Base-by-base conservation (phyloP, 1,284 basidiomycete genomes). In the Lentinus polychrous region DNA sequence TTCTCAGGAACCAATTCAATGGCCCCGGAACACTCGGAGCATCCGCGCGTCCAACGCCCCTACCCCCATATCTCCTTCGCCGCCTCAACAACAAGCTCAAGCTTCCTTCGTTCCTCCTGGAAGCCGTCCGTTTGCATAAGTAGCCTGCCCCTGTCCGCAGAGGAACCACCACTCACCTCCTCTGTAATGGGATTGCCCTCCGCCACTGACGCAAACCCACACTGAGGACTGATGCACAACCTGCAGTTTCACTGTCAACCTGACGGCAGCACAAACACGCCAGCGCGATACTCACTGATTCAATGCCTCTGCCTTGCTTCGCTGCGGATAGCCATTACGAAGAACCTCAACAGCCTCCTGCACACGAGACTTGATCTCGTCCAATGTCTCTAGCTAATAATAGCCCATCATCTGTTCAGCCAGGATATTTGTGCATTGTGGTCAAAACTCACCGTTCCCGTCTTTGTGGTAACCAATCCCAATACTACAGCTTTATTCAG, bases 381-480 rank as follows among this genome's bases (percentile, higher is more conserved):
- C 69, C 42, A 77, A 66, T 47, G 78, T 71, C 62, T 91, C 87
- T 20, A 90, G 66, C 72, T 79, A 46, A 44, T 40, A 36, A 27
- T 43, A 23, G 15, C 33, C 31, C 45, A 47, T 12, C 20, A 42
- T 50, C 22, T 43, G 45, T 33, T 32, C 37, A 50, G 22, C 40
- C 42, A 17, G 37, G 33, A 45, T 41, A 22, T 2, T 35, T n/a
- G 10, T 15, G 8, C 10, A 17, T 17, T 8, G 27, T 46, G 15
- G 33, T 32, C 27, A 27, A 23, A 45, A 52, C 60, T 41, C 54
- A 78, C 79, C 66, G 73, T 65, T 10, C 79, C 70, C 53, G 76
- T 75, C 65, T 91, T 91, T 20, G 82, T 83, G 0, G 84, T 82
- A 39, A 91, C 73, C 15, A 91, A 69, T n/a, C 88, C 88, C 10